These are phyloP conservation scores for Pontederia paniculata DNA, from an alignment of 176 grass and related monocot genomes.

Conservation along the genomic window DNA sequence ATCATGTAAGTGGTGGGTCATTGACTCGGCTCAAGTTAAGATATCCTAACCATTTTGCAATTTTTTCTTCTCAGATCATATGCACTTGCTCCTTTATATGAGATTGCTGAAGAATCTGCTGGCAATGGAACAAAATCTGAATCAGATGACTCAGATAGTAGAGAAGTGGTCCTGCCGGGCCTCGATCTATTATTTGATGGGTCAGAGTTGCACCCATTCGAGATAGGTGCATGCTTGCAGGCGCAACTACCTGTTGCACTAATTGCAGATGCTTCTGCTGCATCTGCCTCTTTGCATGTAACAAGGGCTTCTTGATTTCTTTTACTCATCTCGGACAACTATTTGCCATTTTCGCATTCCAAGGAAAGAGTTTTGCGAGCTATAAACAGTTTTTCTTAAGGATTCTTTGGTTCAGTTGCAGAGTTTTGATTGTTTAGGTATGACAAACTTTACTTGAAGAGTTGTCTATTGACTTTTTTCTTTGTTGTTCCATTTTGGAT, in stretches of 20 bases:
- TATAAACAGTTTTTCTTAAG: background rate
- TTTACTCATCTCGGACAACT: background rate
- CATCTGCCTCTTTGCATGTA: slow-evolving; percentile 34
- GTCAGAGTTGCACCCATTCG: slow-evolving; percentile 59
- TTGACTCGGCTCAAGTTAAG: too few species aligned
- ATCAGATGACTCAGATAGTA: slow-evolving; percentile 55
- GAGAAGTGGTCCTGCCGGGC: slow-evolving; percentile 67
- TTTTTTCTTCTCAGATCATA: slow-evolving; percentile 42
- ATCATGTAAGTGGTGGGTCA: too few species aligned
- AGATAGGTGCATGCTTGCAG: slow-evolving; percentile 85
- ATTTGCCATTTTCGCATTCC: background rate
- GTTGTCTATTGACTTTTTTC: too few species aligned
- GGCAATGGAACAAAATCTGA: slow-evolving; percentile 36
- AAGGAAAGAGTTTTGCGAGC: too few species aligned
- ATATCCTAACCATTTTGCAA: background rate
- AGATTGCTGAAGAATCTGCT: slow-evolving; percentile 41
- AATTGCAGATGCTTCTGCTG: slow-evolving; percentile 69
- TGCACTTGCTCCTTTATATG: slow-evolving; percentile 49
- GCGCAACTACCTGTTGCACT: slow-evolving; percentile 65
- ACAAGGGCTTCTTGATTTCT: slow-evolving; percentile 20
- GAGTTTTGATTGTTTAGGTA: too few species aligned
- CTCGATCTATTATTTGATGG: slow-evolving; percentile 90
- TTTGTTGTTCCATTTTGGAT: too few species aligned
- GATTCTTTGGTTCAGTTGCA: too few species aligned
- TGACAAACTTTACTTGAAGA: too few species aligned